Conservation (phyloP, 305 asterid species). For the Andrographis paniculata region DNA sequence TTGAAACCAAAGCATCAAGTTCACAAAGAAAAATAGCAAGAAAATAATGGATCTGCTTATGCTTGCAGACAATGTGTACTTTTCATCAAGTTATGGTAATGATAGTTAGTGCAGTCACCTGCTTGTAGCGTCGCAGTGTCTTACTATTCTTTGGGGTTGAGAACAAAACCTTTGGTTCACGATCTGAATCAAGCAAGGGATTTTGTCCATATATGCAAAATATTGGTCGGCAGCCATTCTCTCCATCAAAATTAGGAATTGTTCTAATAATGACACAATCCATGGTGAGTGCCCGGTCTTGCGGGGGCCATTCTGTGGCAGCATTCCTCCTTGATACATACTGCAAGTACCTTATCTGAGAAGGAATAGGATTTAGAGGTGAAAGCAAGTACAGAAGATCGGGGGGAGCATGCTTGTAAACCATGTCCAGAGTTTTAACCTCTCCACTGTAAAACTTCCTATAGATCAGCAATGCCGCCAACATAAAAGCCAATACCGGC, state of each 20-base stretch:
- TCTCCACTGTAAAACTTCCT: slow-evolving; percentile 82
- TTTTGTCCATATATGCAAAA: slow-evolving; percentile 86
- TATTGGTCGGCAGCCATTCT: slow-evolving; percentile 82
- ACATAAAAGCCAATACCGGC: slow-evolving; percentile 95
- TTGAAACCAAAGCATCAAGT: too few relatives aligned
- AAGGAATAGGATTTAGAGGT: slow-evolving; percentile 88
- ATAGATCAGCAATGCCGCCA: slow-evolving; percentile 80
- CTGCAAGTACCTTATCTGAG: slow-evolving; percentile 87
- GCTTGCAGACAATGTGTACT: too few relatives aligned
- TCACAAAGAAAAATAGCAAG: too few relatives aligned
- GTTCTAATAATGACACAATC: slow-evolving; percentile 84
- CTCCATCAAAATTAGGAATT: slow-evolving; percentile 82
- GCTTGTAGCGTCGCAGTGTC: slow-evolving; percentile 70
- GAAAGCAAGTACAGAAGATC: slow-evolving; percentile 72
- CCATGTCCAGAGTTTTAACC: slow-evolving; percentile 85
- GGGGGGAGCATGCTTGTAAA: slow-evolving; percentile 88
- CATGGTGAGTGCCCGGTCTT: slow-evolving; percentile 75
- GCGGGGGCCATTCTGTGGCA: slow-evolving; percentile 88
- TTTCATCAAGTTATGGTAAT: slow-evolving; percentile 1
- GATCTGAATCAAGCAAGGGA: slow-evolving; percentile 56
- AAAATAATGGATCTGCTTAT: too few relatives aligned
- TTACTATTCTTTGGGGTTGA: slow-evolving; percentile 73
- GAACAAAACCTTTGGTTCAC: slow-evolving; percentile 68
- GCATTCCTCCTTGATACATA: slow-evolving; percentile 88
- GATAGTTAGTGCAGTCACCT: slow-evolving; percentile 36